A percentile compares a stretch with the other conserved stretches of the same genome.
Evolutionary conservation across 306 rosid genomes (phyloP).

Genomic region (Inga laurina): DNA sequence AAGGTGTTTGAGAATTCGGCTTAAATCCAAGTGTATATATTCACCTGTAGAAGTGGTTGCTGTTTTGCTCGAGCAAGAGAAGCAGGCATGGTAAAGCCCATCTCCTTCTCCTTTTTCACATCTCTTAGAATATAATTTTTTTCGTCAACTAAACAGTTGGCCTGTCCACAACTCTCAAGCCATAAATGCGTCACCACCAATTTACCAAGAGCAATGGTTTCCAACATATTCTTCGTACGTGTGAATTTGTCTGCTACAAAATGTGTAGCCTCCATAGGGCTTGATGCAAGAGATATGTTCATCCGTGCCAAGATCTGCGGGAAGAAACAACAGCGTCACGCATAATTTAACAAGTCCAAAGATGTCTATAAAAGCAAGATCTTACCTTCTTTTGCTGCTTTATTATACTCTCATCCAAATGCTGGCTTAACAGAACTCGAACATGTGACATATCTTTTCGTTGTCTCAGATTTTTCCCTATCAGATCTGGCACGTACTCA

Average conservation of each 20-base stretch:
- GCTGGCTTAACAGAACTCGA: slow-evolving; percentile 82
- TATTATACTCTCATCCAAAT: slow-evolving; percentile 66
- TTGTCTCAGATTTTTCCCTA: slow-evolving; percentile 59
- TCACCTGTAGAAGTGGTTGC: slow-evolving; percentile 75
- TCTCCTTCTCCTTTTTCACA: slow-evolving; percentile 82
- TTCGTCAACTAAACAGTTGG: slow-evolving; percentile 81
- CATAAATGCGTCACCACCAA: slow-evolving; percentile 83
- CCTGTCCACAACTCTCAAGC: slow-evolving; percentile 87
- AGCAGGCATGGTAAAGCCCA: slow-evolving; percentile 82
- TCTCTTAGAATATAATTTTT: slow-evolving; percentile 77
- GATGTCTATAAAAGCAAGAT: slow-evolving; percentile 21
- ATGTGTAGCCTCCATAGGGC: slow-evolving; percentile 83
- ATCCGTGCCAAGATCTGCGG: slow-evolving; percentile 67
- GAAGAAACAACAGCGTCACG: slow-evolving; percentile 33
- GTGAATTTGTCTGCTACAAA: slow-evolving; percentile 87
- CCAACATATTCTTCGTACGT: slow-evolving; percentile 94
- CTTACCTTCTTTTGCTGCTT: slow-evolving; percentile 86
- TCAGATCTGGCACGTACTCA: slow-evolving; percentile 28
- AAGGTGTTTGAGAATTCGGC: slow-evolving; percentile 18
- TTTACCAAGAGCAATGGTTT: slow-evolving; percentile 84
- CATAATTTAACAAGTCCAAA: slow-evolving; percentile 29
- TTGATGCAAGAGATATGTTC: slow-evolving; percentile 60
- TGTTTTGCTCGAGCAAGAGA: slow-evolving; percentile 74
- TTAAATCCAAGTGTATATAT: slow-evolving; percentile 4
- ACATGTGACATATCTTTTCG: slow-evolving; percentile 71